phyloP scores from a whole-genome alignment of 108 stramenopile species.

The Nannochloropsis salina region DNA sequence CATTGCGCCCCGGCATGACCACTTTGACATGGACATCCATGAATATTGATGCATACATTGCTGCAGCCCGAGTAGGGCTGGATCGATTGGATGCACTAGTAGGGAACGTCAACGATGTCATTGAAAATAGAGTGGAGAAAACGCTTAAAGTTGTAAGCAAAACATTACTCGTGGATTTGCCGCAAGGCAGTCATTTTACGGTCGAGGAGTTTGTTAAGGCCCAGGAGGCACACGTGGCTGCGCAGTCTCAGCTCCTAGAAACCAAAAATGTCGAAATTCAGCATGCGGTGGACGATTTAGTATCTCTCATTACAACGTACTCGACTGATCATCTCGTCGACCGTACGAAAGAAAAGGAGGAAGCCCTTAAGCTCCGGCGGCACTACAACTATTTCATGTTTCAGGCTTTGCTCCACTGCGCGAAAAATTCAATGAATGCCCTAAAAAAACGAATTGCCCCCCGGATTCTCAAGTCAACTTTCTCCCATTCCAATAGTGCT shows the following conservation, averaged over 20 bases:
- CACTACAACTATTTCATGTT: conserved; percentile 91
- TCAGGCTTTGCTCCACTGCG: conserved; percentile 72
- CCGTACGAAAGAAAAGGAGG: conserved; percentile 58
- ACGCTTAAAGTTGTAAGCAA: conserved; percentile 74
- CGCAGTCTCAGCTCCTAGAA: conserved; percentile 65
- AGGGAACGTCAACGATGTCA: conserved; percentile 74
- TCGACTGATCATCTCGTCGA: conserved; percentile 67
- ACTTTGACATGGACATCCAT: conserved; percentile 85
- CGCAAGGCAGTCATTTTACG: conserved; percentile 70
- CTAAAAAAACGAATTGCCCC: conserved; percentile 68
- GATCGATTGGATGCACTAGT: conserved; percentile 74
- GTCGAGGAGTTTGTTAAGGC: conserved; percentile 77
- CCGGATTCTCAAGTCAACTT: not conserved
- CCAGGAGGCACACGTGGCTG: conserved; percentile 68
- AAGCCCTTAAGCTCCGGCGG: conserved; percentile 66
- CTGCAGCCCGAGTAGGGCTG: conserved; percentile 54
- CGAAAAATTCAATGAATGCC: conserved; percentile 77
- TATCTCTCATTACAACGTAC: conserved; percentile 65
- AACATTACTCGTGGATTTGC: conserved; percentile 75
- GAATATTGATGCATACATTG: conserved; percentile 80
- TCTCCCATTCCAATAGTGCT: not conserved
- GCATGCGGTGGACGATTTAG: conserved; percentile 73
- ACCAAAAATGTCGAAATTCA: conserved; percentile 80
- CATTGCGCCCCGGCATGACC: conserved; percentile 82
- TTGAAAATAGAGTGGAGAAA: conserved; percentile 84